Base-by-base conservation (phyloP, 139 green algal genomes). In the Chlorella sorokiniana region DNA sequence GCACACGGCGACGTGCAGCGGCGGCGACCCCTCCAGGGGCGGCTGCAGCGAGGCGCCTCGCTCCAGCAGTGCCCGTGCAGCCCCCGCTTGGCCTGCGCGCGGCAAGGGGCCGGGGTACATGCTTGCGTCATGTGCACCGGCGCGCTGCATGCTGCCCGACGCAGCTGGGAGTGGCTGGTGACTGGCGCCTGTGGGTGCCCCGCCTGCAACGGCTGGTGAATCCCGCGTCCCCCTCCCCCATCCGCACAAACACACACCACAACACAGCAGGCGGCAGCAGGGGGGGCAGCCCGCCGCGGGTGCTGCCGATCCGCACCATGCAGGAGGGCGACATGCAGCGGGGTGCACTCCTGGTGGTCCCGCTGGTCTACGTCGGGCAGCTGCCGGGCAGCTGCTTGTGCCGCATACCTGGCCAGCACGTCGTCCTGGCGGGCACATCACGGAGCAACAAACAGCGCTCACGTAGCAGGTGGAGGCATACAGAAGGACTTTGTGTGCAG, bases 251-350 rank as follows among this genome's bases (percentile, higher is more conserved):
- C 35, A 64, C 42, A 27, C 20, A 18, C 38, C 18, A 37, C 14
- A 42, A 35, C 23, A 59, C 9, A 35, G 3, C 29, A 4, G 61
- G 18, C 2, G 23, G 27, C 7, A 31, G 5, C 38, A 29, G 16
- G 5, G n/a, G 3, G 5, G 2, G 7, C 33, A 44, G 22, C 63
- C 23, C 23, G 5, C 44, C 42, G 68, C 37, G 1, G 8, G 38
- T 40, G n/a, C 23, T 35, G 10, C 68, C 29, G 45, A 11, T 45
- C 23, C 56, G 31, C 42, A 90, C 93, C 92, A 42, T 93, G 86
- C 9, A 97, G 82, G 31, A 97, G 83, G 35, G 94, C 93, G 1
- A 97, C 59, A 86, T 98, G 94, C 63, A 98, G 76, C 0, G 95
- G 92, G 20, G 93, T 95, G 78, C 88, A 94, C 1, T 84, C 81